A percentile compares a stretch with the other conserved stretches of the same genome.
These are phyloP conservation scores for Lactifluus subvellereus DNA, from an alignment of 768 basidiomycete genomes.

Conservation along the genomic window DNA sequence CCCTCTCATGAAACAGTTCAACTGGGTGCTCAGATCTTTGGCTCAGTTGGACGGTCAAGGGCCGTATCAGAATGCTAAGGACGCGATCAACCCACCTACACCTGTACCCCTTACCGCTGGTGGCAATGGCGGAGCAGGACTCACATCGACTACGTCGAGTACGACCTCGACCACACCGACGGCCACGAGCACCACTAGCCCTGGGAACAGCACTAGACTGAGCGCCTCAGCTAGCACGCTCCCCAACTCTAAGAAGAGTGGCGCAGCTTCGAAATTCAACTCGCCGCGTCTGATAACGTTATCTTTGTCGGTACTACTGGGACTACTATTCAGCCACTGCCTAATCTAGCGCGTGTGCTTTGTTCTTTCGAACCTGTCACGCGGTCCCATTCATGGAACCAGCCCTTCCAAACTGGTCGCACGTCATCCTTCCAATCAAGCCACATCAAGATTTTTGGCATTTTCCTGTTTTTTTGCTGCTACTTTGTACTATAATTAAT, in stretches of 20 bases:
- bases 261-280: not conserved
- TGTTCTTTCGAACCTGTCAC: not conserved
- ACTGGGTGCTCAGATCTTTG: slow-evolving; percentile 65
- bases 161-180: not conserved
- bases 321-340: not conserved
- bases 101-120: slow-evolving; percentile 5
- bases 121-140: slow-evolving; percentile 12
- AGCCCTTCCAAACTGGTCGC: not conserved
- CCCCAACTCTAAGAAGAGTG: not conserved
- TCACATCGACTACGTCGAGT: not conserved
- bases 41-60: slow-evolving; percentile 31
- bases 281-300: not conserved
- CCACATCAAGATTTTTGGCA: not conserved
- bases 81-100: not conserved
- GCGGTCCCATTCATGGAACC: not conserved
- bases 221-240: not conserved
- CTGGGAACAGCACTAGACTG: not conserved
- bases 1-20: slow-evolving; percentile 55
- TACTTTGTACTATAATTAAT: too few relatives aligned
- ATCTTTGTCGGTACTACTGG: not conserved
- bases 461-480: not conserved
- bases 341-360: not conserved
- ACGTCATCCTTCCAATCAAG: not conserved
- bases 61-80: slow-evolving; percentile 15
- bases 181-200: not conserved